Evolutionary conservation across 202 grass and related monocot genomes (phyloP).

Genomic region (Carex sylvatica): DNA sequence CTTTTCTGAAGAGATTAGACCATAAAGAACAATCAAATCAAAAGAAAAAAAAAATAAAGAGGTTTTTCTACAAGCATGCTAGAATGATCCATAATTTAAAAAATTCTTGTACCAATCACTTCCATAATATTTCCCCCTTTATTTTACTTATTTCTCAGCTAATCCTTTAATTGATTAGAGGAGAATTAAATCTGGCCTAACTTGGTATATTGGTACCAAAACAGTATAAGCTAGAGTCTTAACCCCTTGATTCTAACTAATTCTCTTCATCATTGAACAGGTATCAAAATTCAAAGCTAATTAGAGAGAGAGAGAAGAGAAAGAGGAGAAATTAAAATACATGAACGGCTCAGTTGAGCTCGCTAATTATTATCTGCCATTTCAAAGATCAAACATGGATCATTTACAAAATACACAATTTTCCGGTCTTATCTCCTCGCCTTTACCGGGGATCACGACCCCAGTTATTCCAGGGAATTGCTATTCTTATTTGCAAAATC

Average conservation of each 20-base stretch:
- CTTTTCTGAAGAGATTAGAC: not conserved
- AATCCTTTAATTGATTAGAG: not conserved
- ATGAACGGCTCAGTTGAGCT: conserved; percentile 18
- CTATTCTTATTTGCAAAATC: conserved; percentile 20
- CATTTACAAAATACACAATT: conserved; percentile 15
- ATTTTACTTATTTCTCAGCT: not conserved
- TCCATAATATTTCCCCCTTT: not conserved
- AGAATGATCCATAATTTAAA: not conserved
- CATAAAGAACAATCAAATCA: not conserved
- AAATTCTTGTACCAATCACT: not conserved
- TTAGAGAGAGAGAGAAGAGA: not conserved
- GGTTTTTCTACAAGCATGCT: not conserved
- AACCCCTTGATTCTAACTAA: not conserved
- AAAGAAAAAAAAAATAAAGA: not conserved
- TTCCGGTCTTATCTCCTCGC: conserved; percentile 13
- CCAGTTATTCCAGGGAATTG: conserved; percentile 16
- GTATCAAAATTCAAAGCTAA: not conserved
- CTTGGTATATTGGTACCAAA: not conserved
- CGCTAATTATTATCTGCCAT: not conserved
- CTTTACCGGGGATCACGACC: not conserved
- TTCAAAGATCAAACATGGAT: conserved; percentile 18
- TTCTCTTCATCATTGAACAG: conserved; percentile 2
- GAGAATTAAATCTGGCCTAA: not conserved
- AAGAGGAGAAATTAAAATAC: conserved; percentile 4
- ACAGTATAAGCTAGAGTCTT: not conserved